A percentile compares a stretch with the other conserved stretches of the same genome.
These are phyloP conservation scores for Crepidotus variabilis DNA, from an alignment of 768 basidiomycete species.

Conservation along the genomic window DNA sequence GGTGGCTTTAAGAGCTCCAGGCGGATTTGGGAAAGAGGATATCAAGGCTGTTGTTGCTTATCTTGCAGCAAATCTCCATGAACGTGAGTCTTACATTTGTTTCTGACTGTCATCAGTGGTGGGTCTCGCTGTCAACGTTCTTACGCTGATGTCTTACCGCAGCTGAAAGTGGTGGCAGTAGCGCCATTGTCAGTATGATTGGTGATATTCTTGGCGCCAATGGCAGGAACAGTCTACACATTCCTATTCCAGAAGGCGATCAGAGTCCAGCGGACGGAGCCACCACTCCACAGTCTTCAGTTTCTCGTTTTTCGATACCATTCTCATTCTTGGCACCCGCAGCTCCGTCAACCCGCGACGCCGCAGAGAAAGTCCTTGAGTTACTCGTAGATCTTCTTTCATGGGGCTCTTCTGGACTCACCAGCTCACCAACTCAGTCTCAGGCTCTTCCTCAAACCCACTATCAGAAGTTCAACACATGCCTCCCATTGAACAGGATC, in stretches of 20 bases:
- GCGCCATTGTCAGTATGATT: not conserved
- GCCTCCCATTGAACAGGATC: conserved; percentile 77
- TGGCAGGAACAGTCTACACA: not conserved
- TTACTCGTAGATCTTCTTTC: conserved; percentile 61
- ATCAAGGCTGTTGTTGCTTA: conserved; percentile 88
- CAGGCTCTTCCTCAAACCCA: conserved; percentile 32
- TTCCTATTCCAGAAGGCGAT: not conserved
- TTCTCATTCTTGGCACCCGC: conserved; percentile 4
- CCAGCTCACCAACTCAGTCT: not conserved
- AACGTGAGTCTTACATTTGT: conserved; percentile 37
- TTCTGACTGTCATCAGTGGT: not conserved
- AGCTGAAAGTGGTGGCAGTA: not conserved
- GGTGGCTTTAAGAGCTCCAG: conserved; percentile 48
- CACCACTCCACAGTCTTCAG: conserved; percentile 6
- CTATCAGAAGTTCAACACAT: conserved; percentile 67
- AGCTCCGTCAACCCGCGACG: conserved; percentile 33
- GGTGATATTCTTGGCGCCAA: conserved; percentile 3
- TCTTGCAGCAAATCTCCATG: conserved; percentile 74
- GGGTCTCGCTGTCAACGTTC: not conserved
- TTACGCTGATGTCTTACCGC: not conserved
- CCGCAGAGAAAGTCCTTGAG: conserved; percentile 66
- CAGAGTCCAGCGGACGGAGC: not conserved
- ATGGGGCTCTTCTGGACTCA: conserved; percentile 5
- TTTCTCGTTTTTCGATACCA: conserved; percentile 2
- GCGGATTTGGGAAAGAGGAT: conserved; percentile 66